A percentile compares a stretch with the other conserved stretches of the same genome.
phyloP scores from a whole-genome alignment of 192 early-diverging fungal species.

The Mycoemilia scoparia region DNA sequence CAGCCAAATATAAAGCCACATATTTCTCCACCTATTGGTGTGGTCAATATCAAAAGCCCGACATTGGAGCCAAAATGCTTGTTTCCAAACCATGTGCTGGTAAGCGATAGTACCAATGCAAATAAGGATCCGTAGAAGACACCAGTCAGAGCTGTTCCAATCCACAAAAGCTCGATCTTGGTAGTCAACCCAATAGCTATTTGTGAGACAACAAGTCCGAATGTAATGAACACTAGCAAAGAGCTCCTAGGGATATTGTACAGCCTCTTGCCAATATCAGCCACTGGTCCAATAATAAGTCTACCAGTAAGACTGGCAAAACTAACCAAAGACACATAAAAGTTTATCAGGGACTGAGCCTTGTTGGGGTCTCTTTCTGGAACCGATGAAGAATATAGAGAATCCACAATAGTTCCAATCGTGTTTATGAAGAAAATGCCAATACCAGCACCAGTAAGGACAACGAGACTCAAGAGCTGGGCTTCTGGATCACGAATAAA shows the following conservation, averaged over 20 bases:
- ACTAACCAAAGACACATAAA: slow-evolving; percentile 24
- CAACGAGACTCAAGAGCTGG: slow-evolving; percentile 21
- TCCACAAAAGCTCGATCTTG: slow-evolving; percentile 2
- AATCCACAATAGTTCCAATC: slow-evolving; percentile 27
- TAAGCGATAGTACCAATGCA: slow-evolving; percentile 24
- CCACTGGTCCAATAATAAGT: slow-evolving; percentile 17
- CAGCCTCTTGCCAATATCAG: slow-evolving; percentile 19
- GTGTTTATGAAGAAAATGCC: slow-evolving; percentile 34
- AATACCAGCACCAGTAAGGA: slow-evolving; percentile 26
- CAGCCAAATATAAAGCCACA: slow-evolving; percentile 42
- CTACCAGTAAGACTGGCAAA: slow-evolving; percentile 24
- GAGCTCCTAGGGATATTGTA: slow-evolving; percentile 22
- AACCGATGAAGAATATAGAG: slow-evolving; percentile 23
- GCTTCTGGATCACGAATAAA: slow-evolving; percentile 27
- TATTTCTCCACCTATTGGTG: slow-evolving; percentile 38
- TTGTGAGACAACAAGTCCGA: slow-evolving; percentile 18
- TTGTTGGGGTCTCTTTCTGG: slow-evolving; percentile 8
- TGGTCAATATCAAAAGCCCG: slow-evolving; percentile 30
- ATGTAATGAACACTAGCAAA: slow-evolving; percentile 14
- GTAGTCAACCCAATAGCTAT: slow-evolving; percentile 8
- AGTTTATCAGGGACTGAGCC: slow-evolving; percentile 28
- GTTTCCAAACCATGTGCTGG: slow-evolving; percentile 32
- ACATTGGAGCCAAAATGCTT: slow-evolving; percentile 30
- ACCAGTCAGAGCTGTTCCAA: slow-evolving; percentile 23
- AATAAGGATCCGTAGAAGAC: slow-evolving; percentile 27